Evolutionary conservation across 164 flowering plant species (phyloP), one percentile per base, ranked within the genome.

Genomic region (Umbellularia californica): DNA sequence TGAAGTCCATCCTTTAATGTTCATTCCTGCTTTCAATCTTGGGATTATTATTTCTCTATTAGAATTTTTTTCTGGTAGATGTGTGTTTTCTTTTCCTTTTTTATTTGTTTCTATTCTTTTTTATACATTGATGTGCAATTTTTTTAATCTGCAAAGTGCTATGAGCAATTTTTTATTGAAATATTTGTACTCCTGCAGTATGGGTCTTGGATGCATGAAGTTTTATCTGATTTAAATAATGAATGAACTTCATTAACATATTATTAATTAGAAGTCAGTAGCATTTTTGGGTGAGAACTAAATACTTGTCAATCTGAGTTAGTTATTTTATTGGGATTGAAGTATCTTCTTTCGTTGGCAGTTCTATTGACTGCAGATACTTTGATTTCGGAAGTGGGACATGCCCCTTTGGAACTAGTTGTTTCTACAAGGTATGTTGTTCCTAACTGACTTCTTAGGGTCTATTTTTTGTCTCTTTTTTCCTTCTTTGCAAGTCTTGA

Each of bases 401-500:
- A 47, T 96, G 99, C 76, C 99, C 97, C 47, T 92, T 93, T 84
- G 98, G 98, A 35, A 88, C 90, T 30, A 96, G 98, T 78, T 96
- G 98, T 80, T 96, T 96, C 76, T 96, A 96, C 87, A 93, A 88
- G 98, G 99, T 95, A 83, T 22, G 23, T 51, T 27, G 69, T 30
- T 69, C 11, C 11, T 41, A 41, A 41, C 47, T 41, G 10, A 41
- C 9, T 27, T 67, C 69, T 67, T 3, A 28, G 10, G 15, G 27
- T 64, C 23, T 66, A 5, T 41, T 30, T 28, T 19, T 20, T 30
- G 0, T 41, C 11, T 41, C 41, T 35, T 6, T 6, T 6, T 41
- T 41, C 11, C 0, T 41, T 1, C 47, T 41, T 41, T 41, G 47
- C 47, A 9, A 35, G 10, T 35, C 47, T 35, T 35, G 47, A 35